A percentile compares a stretch with the other conserved stretches of the same genome.
Evolutionary conservation across 805 yeast species (phyloP).

Genomic region (Wickerhamomyces chambardii): DNA sequence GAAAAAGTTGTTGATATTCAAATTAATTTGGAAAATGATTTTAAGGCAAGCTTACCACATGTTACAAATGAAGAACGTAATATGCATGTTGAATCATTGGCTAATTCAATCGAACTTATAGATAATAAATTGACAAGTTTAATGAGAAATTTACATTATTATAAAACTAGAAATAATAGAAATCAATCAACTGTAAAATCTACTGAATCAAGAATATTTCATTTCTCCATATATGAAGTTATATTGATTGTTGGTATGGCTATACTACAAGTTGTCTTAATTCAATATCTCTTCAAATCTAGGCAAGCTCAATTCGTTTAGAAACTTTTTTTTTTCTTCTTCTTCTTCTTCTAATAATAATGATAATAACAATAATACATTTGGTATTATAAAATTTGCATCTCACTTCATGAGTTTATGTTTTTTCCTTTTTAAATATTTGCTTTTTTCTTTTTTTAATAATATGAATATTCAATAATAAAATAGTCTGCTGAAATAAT

Average conservation of each 20-base stretch:
- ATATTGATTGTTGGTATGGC: constrained; percentile 71
- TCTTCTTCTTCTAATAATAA: too few relatives aligned
- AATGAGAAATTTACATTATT: constrained; percentile 60
- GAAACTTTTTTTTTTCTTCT: neutral
- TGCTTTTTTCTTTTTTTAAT: too few relatives aligned
- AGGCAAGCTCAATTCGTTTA: constrained; percentile 48
- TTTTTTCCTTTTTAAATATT: too few relatives aligned
- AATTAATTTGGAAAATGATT: neutral
- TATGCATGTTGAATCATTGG: constrained; percentile 14
- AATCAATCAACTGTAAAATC: constrained; percentile 81
- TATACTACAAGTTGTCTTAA: constrained; percentile 53
- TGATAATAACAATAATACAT: too few relatives aligned
- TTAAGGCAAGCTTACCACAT: constrained; percentile 7
- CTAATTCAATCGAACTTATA: constrained; percentile 41
- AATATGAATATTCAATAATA: too few relatives aligned
- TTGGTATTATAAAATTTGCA: too few relatives aligned
- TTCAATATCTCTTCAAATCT: constrained; percentile 64
- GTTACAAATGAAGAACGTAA: constrained; percentile 1
- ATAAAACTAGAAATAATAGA: constrained; percentile 84
- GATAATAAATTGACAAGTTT: constrained; percentile 51
- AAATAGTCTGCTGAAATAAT: too few relatives aligned
- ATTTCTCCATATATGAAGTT: constrained; percentile 68
- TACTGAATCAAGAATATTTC: constrained; percentile 74
- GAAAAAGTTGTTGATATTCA: too few relatives aligned
- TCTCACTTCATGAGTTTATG: too few relatives aligned